Conservation (phyloP, 441 rosid genomes). For the Erodium texanum region DNA sequence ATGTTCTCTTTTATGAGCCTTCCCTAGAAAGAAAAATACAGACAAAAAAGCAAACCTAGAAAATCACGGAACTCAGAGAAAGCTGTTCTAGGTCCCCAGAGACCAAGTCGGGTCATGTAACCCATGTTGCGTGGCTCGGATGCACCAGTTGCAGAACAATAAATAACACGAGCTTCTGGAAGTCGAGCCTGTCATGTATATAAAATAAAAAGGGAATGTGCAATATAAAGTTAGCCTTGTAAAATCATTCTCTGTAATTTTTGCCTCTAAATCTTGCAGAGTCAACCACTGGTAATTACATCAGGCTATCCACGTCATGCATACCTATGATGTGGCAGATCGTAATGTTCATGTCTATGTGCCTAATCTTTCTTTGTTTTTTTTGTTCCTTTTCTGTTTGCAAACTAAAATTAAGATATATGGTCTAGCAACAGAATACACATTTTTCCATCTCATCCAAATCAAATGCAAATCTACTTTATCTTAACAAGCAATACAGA, state of each 20-base stretch:
- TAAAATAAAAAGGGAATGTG: conserved; percentile 20
- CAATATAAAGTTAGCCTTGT: conserved; percentile 6
- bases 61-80: conserved; percentile 69
- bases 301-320: too few species aligned
- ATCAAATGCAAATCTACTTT: neutral
- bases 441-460: neutral
- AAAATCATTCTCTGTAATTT: too few species aligned
- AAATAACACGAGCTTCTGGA: conserved; percentile 90
- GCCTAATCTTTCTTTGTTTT: neutral
- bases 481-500: neutral
- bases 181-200: conserved; percentile 69
- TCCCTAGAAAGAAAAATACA: neutral
- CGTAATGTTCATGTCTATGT: neutral
- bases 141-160: conserved; percentile 99
- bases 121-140: conserved; percentile 99
- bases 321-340: too few species aligned
- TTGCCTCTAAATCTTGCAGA: too few species aligned
- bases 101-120: conserved; percentile 99
- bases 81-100: conserved; percentile 95
- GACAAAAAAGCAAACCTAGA: conserved; percentile 46
- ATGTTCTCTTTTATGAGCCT: neutral
- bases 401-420: neutral
- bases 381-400: neutral
- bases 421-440: neutral
- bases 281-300: too few species aligned